Percentiles rank a stretch among this genome's conserved stretches.
phyloP scores from a whole-genome alignment of 345 rosid genomes.

The Cardamine resedifolia region DNA sequence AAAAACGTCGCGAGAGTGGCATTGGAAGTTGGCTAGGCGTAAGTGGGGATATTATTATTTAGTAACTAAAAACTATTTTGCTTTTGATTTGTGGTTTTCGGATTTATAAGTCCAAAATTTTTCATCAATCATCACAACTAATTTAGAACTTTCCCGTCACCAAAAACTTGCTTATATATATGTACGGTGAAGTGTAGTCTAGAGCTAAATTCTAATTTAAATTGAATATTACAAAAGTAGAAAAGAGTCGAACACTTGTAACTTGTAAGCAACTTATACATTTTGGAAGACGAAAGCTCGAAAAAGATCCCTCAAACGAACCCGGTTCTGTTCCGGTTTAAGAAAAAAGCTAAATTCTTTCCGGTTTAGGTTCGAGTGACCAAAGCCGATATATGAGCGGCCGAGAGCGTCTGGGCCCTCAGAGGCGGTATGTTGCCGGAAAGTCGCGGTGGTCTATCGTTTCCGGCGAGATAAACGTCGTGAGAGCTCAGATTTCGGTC shows the following conservation, averaged over 20 bases:
- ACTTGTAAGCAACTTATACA: slow-evolving; percentile 4
- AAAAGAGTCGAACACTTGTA: slow-evolving; percentile 1
- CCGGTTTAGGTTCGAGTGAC: slow-evolving; percentile 33
- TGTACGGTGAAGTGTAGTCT: not conserved
- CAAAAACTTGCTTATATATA: no score
- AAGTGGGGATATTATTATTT: slow-evolving; percentile 53
- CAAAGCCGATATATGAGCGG: slow-evolving; percentile 37
- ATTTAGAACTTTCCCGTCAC: no score
- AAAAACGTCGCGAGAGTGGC: slow-evolving; percentile 78
- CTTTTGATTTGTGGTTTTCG: no score
- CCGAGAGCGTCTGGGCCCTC: slow-evolving; percentile 38
- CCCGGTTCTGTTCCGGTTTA: slow-evolving; percentile 12
- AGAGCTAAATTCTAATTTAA: slow-evolving; percentile 1
- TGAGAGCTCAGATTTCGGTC: slow-evolving; percentile 24
- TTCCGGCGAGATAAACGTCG: slow-evolving; percentile 19
- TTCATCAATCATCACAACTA: no score
- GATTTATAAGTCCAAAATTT: no score
- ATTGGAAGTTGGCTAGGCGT: slow-evolving; percentile 98
- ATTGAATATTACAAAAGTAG: slow-evolving; percentile 18
- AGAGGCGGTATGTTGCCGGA: slow-evolving; percentile 24
- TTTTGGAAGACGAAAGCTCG: slow-evolving; percentile 2
- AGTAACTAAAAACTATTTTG: no score
- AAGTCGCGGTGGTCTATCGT: slow-evolving; percentile 29
- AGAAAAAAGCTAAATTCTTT: not conserved
- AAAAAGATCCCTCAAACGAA: slow-evolving; percentile 20